These are phyloP conservation scores for Laetiporus sulphureus DNA, from an alignment of 1,284 basidiomycete genomes.

Conservation along the genomic window DNA sequence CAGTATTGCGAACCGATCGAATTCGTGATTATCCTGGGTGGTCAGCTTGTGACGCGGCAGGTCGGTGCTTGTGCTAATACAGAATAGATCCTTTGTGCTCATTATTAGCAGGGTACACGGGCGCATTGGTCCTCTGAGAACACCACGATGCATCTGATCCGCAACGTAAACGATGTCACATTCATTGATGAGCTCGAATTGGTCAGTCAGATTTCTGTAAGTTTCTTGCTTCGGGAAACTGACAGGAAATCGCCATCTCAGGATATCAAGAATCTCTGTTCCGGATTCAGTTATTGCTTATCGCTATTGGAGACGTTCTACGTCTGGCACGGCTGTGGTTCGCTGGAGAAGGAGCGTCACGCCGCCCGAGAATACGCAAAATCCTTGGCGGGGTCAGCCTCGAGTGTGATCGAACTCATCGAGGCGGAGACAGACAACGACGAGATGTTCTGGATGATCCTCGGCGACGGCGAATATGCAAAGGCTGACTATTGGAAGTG, in stretches of 20 bases:
- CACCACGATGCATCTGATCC: conserved; percentile 70
- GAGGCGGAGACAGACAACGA: conserved; percentile 60
- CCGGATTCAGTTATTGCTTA: conserved; percentile 72
- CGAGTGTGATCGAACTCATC: conserved; percentile 42
- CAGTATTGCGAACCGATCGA: conserved; percentile 60
- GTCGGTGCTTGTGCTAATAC: conserved; percentile 29
- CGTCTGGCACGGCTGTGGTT: conserved; percentile 74
- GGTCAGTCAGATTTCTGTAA: conserved; percentile 36
- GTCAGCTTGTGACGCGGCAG: conserved; percentile 61
- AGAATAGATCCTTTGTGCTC: not conserved
- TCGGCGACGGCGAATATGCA: conserved; percentile 67
- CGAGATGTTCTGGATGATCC: conserved; percentile 79
- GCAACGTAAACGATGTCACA: conserved; percentile 41
- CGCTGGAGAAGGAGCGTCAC: conserved; percentile 46
- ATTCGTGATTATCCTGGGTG: conserved; percentile 57
- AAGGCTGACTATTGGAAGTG: conserved; percentile 76
- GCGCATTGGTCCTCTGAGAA: conserved; percentile 72
- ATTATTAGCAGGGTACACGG: conserved; percentile 48
- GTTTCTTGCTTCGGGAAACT: too few relatives aligned
- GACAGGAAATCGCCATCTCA: too few relatives aligned
- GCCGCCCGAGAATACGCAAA: conserved; percentile 57
- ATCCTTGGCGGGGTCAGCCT: conserved; percentile 33
- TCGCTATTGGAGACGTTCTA: conserved; percentile 64
- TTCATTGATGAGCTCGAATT: conserved; percentile 70
- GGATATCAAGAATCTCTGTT: conserved; percentile 66